These are phyloP conservation scores for Cairneyella variabilis DNA, from an alignment of 495 filamentous ascomycete genomes.

Conservation along the genomic window DNA sequence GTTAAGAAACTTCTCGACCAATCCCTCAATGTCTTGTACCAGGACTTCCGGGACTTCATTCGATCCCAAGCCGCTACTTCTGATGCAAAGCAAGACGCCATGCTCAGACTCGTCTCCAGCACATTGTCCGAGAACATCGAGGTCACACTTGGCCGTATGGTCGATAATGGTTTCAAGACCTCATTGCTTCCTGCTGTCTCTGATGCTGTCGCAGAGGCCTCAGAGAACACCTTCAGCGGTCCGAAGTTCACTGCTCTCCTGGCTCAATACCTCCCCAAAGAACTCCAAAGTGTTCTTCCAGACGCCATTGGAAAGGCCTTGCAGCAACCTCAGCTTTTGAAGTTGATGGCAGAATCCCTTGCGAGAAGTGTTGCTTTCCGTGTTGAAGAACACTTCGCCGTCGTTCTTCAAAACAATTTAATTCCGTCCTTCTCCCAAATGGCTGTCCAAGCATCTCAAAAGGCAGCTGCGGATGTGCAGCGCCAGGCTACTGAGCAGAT, in stretches of 20 bases:
- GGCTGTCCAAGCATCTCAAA: slow-evolving; percentile 53
- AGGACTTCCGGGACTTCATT: slow-evolving; percentile 34
- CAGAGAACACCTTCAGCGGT: slow-evolving; percentile 39
- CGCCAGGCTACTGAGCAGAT: slow-evolving; percentile 58
- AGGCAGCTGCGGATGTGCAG: slow-evolving; percentile 62
- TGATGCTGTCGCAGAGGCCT: slow-evolving; percentile 28
- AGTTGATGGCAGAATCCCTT: slow-evolving; percentile 62
- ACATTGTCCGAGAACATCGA: slow-evolving; percentile 91
- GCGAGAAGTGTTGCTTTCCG: slow-evolving; percentile 57
- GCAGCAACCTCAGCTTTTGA: slow-evolving; percentile 64
- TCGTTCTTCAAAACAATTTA: slow-evolving; percentile 56
- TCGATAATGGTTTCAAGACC: slow-evolving; percentile 46
- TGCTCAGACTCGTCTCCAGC: slow-evolving; percentile 81
- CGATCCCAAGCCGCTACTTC: slow-evolving; percentile 32
- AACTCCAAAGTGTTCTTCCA: slow-evolving; percentile 43
- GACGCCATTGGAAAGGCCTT: slow-evolving; percentile 55
- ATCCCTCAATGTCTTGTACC: slow-evolving; percentile 39
- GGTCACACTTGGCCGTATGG: slow-evolving; percentile 62
- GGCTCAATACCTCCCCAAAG: slow-evolving; percentile 41
- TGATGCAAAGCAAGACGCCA: slow-evolving; percentile 65
- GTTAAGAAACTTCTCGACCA: slow-evolving; percentile 38
- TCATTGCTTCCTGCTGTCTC: slow-evolving; percentile 40
- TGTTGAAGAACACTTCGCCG: slow-evolving; percentile 64
- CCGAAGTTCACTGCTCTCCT: slow-evolving; percentile 25
- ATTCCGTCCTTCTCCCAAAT: slow-evolving; percentile 60